phyloP scores from a whole-genome alignment of 345 rosid genomes.

The Boechera retrofracta region DNA sequence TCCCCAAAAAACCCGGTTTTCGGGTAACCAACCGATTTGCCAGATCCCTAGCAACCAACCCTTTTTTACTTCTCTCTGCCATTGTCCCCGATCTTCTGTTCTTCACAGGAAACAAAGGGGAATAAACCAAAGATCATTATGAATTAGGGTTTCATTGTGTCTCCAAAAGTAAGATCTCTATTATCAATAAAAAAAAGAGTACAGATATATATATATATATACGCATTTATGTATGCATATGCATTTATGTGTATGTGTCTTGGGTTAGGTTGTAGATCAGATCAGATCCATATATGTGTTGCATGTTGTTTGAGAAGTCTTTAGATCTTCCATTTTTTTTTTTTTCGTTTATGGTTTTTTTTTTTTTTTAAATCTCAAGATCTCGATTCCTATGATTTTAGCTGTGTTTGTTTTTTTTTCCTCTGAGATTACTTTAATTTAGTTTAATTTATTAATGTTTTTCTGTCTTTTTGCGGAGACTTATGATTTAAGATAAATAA shows the following conservation, averaged over 20 bases:
- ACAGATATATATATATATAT: slow-evolving; percentile 2
- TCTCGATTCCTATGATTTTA: slow-evolving; percentile 13
- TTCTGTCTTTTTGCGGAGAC: slow-evolving; percentile 41
- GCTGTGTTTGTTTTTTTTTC: neutral
- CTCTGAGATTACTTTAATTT: neutral
- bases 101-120: neutral
- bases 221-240: neutral
- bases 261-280: slow-evolving; percentile 17
- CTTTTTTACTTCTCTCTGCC: neutral
- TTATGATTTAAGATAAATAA: slow-evolving; percentile 33
- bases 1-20: neutral
- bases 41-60: slow-evolving; percentile 6
- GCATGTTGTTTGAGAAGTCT: slow-evolving; percentile 35
- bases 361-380: slow-evolving; percentile 12
- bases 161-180: slow-evolving; percentile 36
- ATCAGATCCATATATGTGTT: slow-evolving; percentile 26
- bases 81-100: slow-evolving; percentile 21
- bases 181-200: neutral
- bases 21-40: slow-evolving; percentile 9
- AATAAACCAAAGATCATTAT: slow-evolving; percentile 19
- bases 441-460: slow-evolving; percentile 8
- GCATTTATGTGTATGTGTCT: slow-evolving; percentile 19
- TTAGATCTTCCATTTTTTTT: slow-evolving; percentile 25
- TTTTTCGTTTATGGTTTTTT: neutral
- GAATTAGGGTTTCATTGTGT: slow-evolving; percentile 44